Percentiles rank a stretch among this genome's conserved stretches.
These are phyloP conservation scores for Arctostaphylos glauca DNA, from an alignment of 148 eudicot genomes.

Conservation along the genomic window DNA sequence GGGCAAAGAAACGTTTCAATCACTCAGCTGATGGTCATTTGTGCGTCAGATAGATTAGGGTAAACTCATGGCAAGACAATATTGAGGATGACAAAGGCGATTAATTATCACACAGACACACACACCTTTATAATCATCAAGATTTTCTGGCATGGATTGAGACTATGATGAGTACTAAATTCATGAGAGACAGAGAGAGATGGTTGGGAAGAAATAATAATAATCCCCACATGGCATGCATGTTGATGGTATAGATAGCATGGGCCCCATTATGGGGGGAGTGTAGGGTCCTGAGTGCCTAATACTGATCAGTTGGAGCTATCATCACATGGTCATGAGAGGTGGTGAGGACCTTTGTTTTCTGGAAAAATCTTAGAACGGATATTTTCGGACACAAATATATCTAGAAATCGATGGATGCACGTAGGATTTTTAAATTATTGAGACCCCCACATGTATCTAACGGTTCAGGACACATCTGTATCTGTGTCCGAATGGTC, in stretches of 20 bases:
- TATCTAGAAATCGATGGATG: too few species aligned
- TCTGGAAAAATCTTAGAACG: too few species aligned
- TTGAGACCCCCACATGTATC: too few species aligned
- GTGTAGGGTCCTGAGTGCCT: not conserved
- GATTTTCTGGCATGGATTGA: not conserved
- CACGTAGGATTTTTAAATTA: too few species aligned
- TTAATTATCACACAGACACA: not conserved
- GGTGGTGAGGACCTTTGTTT: too few species aligned
- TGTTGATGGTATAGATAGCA: not conserved
- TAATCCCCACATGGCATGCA: not conserved
- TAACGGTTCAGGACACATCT: too few species aligned
- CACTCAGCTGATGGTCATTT: too few species aligned
- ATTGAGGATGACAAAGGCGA: not conserved
- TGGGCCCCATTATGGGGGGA: not conserved
- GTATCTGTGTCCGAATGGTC: too few species aligned
- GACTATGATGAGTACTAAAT: not conserved
- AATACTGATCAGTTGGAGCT: slow-evolving; percentile 7
- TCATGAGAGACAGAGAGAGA: not conserved
- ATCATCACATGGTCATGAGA: not conserved
- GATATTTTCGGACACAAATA: too few species aligned
- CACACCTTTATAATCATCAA: not conserved
- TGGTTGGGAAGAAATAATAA: too few species aligned
- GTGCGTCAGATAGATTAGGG: not conserved
- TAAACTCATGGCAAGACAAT: not conserved
- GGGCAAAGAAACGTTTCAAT: too few species aligned